Percentiles rank a stretch among this genome's conserved stretches.
These are phyloP conservation scores for Leccinum barrowsii DNA, from an alignment of 768 basidiomycete species.

Conservation along the genomic window DNA sequence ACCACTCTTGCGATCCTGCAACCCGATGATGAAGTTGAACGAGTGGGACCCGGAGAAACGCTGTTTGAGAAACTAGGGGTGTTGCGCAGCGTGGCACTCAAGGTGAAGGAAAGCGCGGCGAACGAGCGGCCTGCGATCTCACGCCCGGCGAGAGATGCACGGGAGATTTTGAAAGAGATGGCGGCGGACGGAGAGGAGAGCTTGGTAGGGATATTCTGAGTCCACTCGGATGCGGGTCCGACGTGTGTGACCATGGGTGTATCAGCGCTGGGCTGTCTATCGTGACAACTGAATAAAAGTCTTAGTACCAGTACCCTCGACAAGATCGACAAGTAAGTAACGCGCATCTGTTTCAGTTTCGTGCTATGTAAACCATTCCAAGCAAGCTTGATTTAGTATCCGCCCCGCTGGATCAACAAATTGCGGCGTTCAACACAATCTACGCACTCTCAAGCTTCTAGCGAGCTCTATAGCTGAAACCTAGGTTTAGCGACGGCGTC, in stretches of 20 bases:
- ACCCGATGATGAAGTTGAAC: slow-evolving; percentile 37
- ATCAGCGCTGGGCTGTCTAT: no score
- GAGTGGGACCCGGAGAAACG: slow-evolving; percentile 28
- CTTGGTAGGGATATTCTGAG: slow-evolving; percentile 27
- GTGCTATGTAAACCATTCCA: no score
- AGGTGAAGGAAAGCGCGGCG: slow-evolving; percentile 64
- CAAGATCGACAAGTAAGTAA: no score
- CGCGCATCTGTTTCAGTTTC: no score
- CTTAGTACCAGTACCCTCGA: no score
- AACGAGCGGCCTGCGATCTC: slow-evolving; percentile 70
- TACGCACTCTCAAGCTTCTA: no score
- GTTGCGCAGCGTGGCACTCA: slow-evolving; percentile 63
- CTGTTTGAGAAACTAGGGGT: slow-evolving; percentile 64
- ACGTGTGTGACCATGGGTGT: neutral
- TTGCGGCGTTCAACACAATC: no score
- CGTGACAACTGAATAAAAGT: no score
- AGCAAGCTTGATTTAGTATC: no score
- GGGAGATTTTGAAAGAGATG: slow-evolving; percentile 56
- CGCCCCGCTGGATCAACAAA: no score
- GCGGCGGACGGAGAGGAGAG: slow-evolving; percentile 22
- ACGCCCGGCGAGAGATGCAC: slow-evolving; percentile 78
- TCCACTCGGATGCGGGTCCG: neutral
- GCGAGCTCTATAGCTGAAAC: no score
- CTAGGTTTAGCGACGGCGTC: no score
- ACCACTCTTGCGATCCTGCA: slow-evolving; percentile 56